phyloP scores from a whole-genome alignment of 2,329 filamentous ascomycete species.

The Teratosphaeria nubilosa region DNA sequence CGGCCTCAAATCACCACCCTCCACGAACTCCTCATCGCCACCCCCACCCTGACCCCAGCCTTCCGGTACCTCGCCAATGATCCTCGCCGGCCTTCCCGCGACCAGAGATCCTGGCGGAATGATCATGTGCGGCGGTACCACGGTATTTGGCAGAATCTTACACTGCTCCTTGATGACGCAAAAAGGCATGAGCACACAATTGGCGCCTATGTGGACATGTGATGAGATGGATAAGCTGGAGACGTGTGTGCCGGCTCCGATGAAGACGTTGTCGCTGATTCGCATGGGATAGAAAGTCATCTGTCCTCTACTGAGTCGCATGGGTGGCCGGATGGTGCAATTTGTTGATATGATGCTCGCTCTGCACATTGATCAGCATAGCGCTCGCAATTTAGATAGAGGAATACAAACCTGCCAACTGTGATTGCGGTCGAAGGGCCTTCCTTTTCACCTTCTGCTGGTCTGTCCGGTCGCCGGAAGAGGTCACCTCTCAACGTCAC shows the following conservation, averaged over 20 bases:
- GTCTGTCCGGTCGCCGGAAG: constrained; percentile 32
- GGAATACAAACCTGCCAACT: constrained; percentile 49
- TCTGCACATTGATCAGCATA: constrained; percentile 29
- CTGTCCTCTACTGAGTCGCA: constrained; percentile 65
- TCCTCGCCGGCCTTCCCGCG: constrained; percentile 67
- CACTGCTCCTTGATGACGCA: constrained; percentile 91
- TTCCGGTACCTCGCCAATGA: constrained; percentile 72
- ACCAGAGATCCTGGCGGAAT: constrained; percentile 88
- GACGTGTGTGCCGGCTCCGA: constrained; percentile 58
- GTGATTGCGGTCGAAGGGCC: constrained; percentile 53
- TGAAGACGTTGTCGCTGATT: constrained; percentile 88
- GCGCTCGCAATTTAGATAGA: background rate
- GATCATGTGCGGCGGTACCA: constrained; percentile 81
- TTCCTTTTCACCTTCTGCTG: constrained; percentile 21
- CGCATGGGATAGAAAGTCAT: constrained; percentile 80
- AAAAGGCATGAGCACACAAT: constrained; percentile 72
- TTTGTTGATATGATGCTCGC: constrained; percentile 81
- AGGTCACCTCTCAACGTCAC: constrained; percentile 91
- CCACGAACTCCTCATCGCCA: constrained; percentile 37
- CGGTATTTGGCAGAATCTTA: constrained; percentile 70
- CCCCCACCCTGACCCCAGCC: constrained; percentile 43
- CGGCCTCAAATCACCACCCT: constrained; percentile 40
- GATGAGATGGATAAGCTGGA: constrained; percentile 75
- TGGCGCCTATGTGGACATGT: constrained; percentile 75
- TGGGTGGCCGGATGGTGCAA: constrained; percentile 71